Conservation (phyloP, 495 filamentous ascomycete species). For the Lasiosphaeria hispida region DNA sequence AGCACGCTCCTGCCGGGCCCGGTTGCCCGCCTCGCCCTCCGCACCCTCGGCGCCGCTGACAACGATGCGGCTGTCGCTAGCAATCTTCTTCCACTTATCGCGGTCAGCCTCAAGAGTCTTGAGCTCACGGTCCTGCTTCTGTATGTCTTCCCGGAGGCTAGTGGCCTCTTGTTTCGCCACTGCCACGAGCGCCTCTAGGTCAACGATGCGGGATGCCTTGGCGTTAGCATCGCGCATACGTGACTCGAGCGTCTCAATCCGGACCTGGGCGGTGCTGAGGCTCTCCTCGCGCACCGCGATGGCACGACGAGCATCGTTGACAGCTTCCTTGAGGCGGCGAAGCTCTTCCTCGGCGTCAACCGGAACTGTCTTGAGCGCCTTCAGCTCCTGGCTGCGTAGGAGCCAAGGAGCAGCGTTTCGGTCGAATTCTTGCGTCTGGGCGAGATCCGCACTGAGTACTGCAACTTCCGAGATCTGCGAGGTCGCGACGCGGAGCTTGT, state of each 20-base stretch:
- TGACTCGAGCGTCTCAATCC: slow-evolving; percentile 87
- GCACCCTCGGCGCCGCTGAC: slow-evolving; percentile 39
- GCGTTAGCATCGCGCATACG: slow-evolving; percentile 76
- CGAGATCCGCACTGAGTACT: slow-evolving; percentile 68
- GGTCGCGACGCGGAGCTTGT: slow-evolving; percentile 63
- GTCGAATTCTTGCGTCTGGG: slow-evolving; percentile 83
- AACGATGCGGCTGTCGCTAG: slow-evolving; percentile 60
- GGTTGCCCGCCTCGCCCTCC: slow-evolving; percentile 44
- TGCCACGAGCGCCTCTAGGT: slow-evolving; percentile 60
- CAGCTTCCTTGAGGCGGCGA: slow-evolving; percentile 68
- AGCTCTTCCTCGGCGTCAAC: slow-evolving; percentile 79
- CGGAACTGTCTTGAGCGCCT: slow-evolving; percentile 70
- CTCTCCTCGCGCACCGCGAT: slow-evolving; percentile 64
- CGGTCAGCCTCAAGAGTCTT: slow-evolving; percentile 59
- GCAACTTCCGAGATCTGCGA: slow-evolving; percentile 69
- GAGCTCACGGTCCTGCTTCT: slow-evolving; percentile 57
- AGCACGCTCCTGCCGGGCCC: slow-evolving; percentile 54
- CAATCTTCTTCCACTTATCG: slow-evolving; percentile 73
- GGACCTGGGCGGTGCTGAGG: slow-evolving; percentile 73
- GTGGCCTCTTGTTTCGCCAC: slow-evolving; percentile 55
- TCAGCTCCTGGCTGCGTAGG: slow-evolving; percentile 73
- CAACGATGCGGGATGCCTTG: slow-evolving; percentile 60
- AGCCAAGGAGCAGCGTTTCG: slow-evolving; percentile 73
- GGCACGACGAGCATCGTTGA: slow-evolving; percentile 61
- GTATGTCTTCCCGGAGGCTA: slow-evolving; percentile 61